These are phyloP conservation scores for Myxozyma udenii DNA, from an alignment of 805 yeast genomes.

Conservation along the genomic window DNA sequence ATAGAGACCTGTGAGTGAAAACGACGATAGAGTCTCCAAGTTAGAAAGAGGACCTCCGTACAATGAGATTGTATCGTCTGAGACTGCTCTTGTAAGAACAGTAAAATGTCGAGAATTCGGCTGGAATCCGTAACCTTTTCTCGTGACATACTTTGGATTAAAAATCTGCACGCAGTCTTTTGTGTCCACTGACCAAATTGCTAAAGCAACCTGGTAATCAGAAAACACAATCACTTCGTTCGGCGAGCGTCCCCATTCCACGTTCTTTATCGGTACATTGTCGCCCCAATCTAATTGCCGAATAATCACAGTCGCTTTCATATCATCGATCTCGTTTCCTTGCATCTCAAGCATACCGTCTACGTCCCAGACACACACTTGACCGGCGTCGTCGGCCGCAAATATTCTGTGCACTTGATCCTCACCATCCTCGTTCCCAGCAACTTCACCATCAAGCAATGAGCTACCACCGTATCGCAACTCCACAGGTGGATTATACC, in stretches of 20 bases:
- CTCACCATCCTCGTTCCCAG: conserved; percentile 1
- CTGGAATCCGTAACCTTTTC: conserved; percentile 18
- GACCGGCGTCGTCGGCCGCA: conserved; percentile 22
- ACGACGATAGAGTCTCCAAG: conserved; percentile 2
- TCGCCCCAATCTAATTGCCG: conserved; percentile 24
- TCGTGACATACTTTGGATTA: conserved; percentile 15
- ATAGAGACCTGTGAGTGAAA: conserved; percentile 10
- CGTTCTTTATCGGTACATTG: conserved; percentile 20
- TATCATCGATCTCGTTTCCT: conserved; percentile 10
- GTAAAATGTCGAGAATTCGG: conserved; percentile 24
- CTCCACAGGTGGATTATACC: conserved; percentile 17
- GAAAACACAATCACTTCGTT: conserved; percentile 26
- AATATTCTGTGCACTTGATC: conserved; percentile 17
- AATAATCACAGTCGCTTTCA: conserved; percentile 16
- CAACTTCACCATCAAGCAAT: background rate
- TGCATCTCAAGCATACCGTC: conserved; percentile 6
- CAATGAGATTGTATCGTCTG: conserved; percentile 21
- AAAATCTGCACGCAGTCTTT: conserved; percentile 17
- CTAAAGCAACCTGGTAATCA: conserved; percentile 22
- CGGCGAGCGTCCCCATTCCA: conserved; percentile 25
- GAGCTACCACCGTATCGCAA: too few relatives aligned
- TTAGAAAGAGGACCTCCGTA: conserved; percentile 15
- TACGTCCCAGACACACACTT: conserved; percentile 23
- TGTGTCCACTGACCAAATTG: conserved; percentile 20
- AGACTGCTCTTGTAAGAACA: conserved; percentile 21